Percentiles rank a stretch among this genome's conserved stretches.
These are phyloP conservation scores for Eucalyptus sideroxylon DNA, from an alignment of 345 rosid species.

Conservation along the genomic window DNA sequence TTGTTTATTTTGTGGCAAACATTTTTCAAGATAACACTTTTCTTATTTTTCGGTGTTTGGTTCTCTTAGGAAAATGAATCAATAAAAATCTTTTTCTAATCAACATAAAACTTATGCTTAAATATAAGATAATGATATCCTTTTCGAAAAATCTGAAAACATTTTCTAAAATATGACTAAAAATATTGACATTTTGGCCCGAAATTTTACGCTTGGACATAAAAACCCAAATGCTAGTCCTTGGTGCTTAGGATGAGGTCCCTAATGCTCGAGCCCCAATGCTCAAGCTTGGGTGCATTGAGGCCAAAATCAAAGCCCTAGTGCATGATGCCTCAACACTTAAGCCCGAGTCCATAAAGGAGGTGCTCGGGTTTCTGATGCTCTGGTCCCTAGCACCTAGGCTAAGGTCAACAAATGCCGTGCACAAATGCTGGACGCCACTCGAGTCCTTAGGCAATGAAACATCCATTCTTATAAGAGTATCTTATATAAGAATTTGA, in stretches of 20 bases:
- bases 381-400: not conserved
- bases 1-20: not conserved
- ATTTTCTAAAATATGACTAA: not conserved
- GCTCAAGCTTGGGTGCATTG: not conserved
- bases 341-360: not conserved
- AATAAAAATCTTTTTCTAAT: too few species aligned
- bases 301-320: not conserved
- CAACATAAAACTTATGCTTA: not conserved
- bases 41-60: not conserved
- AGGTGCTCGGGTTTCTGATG: not conserved
- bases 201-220: too few species aligned
- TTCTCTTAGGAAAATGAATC: not conserved
- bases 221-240: not conserved
- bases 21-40: not conserved
- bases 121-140: not conserved
- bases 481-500: too few species aligned
- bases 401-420: not conserved
- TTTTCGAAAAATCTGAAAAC: too few species aligned
- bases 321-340: not conserved
- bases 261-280: not conserved
- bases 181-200: not conserved
- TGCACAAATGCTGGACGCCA: fast-evolving
- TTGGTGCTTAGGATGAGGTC: not conserved
- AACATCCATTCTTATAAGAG: too few species aligned
- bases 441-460: not conserved